These are phyloP conservation scores for Leccinum boreale DNA, from an alignment of 768 basidiomycete species.

Conservation along the genomic window DNA sequence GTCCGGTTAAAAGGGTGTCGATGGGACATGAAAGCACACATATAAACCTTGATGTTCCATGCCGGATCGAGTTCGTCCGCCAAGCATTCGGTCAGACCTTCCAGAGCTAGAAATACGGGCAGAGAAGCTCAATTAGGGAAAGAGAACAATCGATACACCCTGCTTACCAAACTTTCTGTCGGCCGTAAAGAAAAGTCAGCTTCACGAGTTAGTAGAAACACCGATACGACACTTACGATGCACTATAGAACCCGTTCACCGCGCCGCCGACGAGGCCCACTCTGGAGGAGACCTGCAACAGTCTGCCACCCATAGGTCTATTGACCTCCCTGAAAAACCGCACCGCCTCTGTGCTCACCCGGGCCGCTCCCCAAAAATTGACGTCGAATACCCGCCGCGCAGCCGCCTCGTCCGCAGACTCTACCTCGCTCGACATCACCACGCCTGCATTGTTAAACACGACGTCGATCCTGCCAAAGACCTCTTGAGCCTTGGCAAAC, in stretches of 20 bases:
- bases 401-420: constrained; percentile 28
- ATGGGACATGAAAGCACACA: not conserved
- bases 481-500: constrained; percentile 23
- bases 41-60: constrained; percentile 18
- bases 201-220: not conserved
- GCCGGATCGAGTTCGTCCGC: constrained; percentile 13
- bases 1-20: not conserved
- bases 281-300: constrained; percentile 38
- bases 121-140: not conserved
- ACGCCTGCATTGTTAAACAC: constrained; percentile 39
- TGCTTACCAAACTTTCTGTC: constrained; percentile 18
- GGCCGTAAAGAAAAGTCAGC: not conserved
- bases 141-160: not conserved
- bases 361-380: constrained; percentile 36
- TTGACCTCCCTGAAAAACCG: constrained; percentile 38
- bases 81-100: constrained; percentile 16
- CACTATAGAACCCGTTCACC: constrained; percentile 17
- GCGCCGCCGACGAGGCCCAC: constrained; percentile 26
- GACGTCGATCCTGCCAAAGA: constrained; percentile 37
- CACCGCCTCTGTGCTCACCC: constrained; percentile 30
- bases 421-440: constrained; percentile 33
- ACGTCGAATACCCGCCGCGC: constrained; percentile 36
- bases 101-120: constrained; percentile 8
- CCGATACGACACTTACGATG: constrained; percentile 18
- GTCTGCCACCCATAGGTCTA: constrained; percentile 35